phyloP scores from a whole-genome alignment of 805 yeast species.

The Saturnispora ahearnii region DNA sequence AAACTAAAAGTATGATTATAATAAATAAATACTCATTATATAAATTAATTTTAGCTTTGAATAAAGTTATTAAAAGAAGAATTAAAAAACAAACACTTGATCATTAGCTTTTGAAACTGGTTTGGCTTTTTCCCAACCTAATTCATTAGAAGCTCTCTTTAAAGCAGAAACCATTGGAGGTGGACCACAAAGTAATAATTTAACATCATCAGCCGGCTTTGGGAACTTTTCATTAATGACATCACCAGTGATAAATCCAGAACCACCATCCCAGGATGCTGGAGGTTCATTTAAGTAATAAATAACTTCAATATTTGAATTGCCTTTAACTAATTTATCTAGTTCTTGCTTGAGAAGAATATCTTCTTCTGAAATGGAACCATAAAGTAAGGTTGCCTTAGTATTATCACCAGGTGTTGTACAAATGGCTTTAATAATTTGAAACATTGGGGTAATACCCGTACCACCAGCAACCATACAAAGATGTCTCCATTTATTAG shows the following conservation, averaged over 20 bases:
- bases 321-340: conserved; percentile 49
- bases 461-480: conserved; percentile 97
- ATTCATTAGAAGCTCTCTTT: conserved; percentile 63
- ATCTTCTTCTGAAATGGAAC: conserved; percentile 72
- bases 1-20: neutral
- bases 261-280: conserved; percentile 64
- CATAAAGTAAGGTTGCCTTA: conserved; percentile 65
- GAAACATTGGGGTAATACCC: conserved; percentile 94
- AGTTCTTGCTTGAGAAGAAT: conserved; percentile 74
- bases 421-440: conserved; percentile 75
- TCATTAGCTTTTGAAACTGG: conserved; percentile 87
- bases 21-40: neutral
- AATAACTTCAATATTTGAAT: conserved; percentile 56
- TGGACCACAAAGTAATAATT: conserved; percentile 86
- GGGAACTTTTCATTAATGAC: conserved; percentile 59
- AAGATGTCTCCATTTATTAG: conserved; percentile 63
- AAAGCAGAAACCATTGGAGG: conserved; percentile 84
- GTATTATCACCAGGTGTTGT: conserved; percentile 73
- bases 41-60: neutral
- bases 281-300: conserved; percentile 72
- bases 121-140: conserved; percentile 78
- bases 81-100: conserved; percentile 77
- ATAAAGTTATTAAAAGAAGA: neutral
- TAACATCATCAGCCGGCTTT: conserved; percentile 46
- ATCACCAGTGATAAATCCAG: conserved; percentile 75